Evolutionary conservation across 225 moss, liverwort and hornwort genomes (phyloP).

Genomic region (Straminergon stramineum): DNA sequence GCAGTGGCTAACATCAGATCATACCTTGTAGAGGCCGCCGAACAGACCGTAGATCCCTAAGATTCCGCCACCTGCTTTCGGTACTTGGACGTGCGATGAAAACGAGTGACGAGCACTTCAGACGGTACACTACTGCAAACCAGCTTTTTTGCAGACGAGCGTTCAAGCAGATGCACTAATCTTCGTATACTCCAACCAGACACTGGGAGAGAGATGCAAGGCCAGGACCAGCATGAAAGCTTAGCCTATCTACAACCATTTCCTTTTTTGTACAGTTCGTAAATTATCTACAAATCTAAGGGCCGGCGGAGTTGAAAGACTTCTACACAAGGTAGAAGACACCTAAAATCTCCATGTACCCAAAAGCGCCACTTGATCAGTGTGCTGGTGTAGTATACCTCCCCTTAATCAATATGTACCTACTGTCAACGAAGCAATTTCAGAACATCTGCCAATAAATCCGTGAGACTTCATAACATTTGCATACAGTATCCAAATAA

Average conservation of each 20-base stretch:
- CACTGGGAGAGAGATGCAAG: not conserved
- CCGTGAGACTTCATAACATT: not conserved
- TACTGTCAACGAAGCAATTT: not conserved
- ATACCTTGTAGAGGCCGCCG: not conserved
- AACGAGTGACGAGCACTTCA: not conserved
- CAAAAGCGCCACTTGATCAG: not conserved
- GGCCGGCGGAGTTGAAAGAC: not conserved
- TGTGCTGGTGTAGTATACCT: not conserved
- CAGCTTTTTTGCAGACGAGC: not conserved
- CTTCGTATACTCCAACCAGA: not conserved
- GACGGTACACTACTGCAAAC: not conserved
- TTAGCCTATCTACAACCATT: constrained; percentile 2
- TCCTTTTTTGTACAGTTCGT: constrained; percentile 11
- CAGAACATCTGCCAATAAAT: not conserved
- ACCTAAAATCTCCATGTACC: not conserved
- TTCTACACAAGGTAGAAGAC: not conserved
- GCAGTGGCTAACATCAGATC: not conserved
- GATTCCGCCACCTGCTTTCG: not conserved
- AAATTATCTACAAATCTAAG: not conserved
- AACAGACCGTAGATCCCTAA: not conserved
- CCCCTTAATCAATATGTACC: not conserved
- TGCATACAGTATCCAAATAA: not conserved
- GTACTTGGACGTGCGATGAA: not conserved
- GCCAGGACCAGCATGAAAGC: not conserved
- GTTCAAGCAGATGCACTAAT: not conserved